These are phyloP conservation scores for Nakaseomyces kungkrabaensis DNA, from an alignment of 1,139 yeast genomes.

Conservation along the genomic window DNA sequence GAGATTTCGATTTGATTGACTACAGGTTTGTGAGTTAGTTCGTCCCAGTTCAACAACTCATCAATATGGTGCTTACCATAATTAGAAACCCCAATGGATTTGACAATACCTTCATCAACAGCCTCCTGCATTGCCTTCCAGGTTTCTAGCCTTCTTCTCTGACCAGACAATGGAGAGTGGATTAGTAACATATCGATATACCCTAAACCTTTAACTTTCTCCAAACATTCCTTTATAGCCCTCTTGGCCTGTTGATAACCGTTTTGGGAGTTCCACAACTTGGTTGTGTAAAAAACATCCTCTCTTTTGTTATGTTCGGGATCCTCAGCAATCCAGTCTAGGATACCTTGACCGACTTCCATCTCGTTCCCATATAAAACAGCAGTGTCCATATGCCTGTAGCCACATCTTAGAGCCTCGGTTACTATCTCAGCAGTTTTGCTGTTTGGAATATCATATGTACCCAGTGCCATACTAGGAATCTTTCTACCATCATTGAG, in stretches of 20 bases:
- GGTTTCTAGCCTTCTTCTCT: slow-evolving; percentile 40
- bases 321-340: slow-evolving; percentile 43
- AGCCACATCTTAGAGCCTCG: slow-evolving; percentile 51
- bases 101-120: slow-evolving; percentile 45
- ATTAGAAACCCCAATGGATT: slow-evolving; percentile 60
- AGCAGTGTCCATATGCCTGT: slow-evolving; percentile 63
- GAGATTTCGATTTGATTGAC: slow-evolving; percentile 62
- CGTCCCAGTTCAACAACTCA: slow-evolving; percentile 46
- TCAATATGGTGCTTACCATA: slow-evolving; percentile 53
- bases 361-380: slow-evolving; percentile 47
- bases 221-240: slow-evolving; percentile 43
- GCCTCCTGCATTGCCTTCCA: slow-evolving; percentile 59
- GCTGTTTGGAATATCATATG: slow-evolving; percentile 38
- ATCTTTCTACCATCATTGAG: slow-evolving; percentile 38
- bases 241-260: slow-evolving; percentile 49
- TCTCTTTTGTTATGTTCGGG: slow-evolving; percentile 38
- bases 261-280: slow-evolving; percentile 49
- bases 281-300: slow-evolving; percentile 66
- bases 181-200: slow-evolving; percentile 43
- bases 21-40: slow-evolving; percentile 46
- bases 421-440: slow-evolving; percentile 37
- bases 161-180: slow-evolving; percentile 54
- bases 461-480: slow-evolving; percentile 53
- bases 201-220: slow-evolving; percentile 38
- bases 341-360: slow-evolving; percentile 43